Percentiles rank a stretch among this genome's conserved stretches.
These are phyloP conservation scores for Eragrostis tef DNA, from an alignment of 202 grass and related monocot genomes.

Conservation along the genomic window DNA sequence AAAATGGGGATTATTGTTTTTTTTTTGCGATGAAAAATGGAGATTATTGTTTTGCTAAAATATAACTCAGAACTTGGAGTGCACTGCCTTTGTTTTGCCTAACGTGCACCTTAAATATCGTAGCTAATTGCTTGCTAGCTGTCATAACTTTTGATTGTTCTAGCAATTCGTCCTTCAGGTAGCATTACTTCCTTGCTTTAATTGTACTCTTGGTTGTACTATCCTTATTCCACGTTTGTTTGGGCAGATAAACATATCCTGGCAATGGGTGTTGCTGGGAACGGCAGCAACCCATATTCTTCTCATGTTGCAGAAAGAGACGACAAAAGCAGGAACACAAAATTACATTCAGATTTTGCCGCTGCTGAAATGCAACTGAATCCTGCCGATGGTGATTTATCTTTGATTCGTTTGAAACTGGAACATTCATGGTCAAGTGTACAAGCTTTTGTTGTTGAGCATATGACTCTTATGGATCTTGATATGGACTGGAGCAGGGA, in stretches of 20 bases:
- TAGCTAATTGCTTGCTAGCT: background rate
- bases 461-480: constrained; percentile 35
- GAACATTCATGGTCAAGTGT: constrained; percentile 41
- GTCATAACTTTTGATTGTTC: background rate
- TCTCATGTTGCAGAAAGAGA: constrained; percentile 34
- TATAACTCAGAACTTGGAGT: background rate
- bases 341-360: constrained; percentile 33
- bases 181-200: constrained; percentile 23
- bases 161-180: constrained; percentile 13
- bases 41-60: background rate
- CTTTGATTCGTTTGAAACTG: constrained; percentile 27
- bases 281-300: background rate
- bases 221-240: constrained; percentile 23
- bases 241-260: constrained; percentile 39
- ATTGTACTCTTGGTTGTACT: constrained; percentile 4
- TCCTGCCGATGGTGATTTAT: constrained; percentile 28
- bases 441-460: constrained; percentile 39
- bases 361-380: constrained; percentile 36
- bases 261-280: constrained; percentile 44
- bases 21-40: too few relatives aligned
- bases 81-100: background rate
- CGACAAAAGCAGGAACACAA: constrained; percentile 15
- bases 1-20: background rate
- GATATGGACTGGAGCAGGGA: constrained; percentile 42
- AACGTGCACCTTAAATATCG: background rate